Conservation (phyloP, 768 basidiomycete genomes). For the Saitozyma podzolica region DNA sequence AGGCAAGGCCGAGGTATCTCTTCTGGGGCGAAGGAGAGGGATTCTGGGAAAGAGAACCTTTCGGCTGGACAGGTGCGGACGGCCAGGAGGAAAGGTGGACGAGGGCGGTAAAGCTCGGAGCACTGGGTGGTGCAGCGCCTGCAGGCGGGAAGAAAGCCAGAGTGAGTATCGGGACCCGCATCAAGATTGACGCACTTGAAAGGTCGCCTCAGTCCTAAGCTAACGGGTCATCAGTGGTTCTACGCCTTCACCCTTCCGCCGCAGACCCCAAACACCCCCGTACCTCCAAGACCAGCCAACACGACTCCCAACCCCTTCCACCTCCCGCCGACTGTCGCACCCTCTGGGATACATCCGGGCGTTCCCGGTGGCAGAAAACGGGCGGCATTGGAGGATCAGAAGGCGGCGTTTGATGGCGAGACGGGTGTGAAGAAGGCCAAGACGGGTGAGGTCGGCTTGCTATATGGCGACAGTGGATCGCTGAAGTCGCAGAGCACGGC, state of each 20-base stretch:
- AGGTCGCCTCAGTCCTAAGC: not conserved
- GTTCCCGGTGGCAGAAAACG: conserved; percentile 47
- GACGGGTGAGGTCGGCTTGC: conserved; percentile 23
- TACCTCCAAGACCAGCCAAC: conserved; percentile 34
- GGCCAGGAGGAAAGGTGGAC: conserved; percentile 58
- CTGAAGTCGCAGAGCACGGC: conserved; percentile 22
- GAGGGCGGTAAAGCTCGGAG: conserved; percentile 81
- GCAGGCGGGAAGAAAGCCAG: conserved; percentile 73
- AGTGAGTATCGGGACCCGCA: conserved; percentile 57
- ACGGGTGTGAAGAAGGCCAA: conserved; percentile 29
- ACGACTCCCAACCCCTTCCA: conserved; percentile 45
- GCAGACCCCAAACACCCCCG: conserved; percentile 47
- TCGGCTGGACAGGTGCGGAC: conserved; percentile 60
- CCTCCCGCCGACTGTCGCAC: conserved; percentile 16
- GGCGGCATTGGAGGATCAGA: conserved; percentile 43
- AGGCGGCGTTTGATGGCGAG: conserved; percentile 28
- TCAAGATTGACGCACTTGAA: not conserved
- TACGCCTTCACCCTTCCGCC: conserved; percentile 89
- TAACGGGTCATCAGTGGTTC: conserved; percentile 69
- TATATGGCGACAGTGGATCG: not conserved
- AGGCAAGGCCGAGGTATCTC: conserved; percentile 79
- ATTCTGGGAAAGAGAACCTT: conserved; percentile 97
- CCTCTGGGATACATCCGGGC: not conserved
- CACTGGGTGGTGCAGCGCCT: conserved; percentile 69
- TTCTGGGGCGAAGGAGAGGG: conserved; percentile 69